Conservation (phyloP, 495 filamentous ascomycete species). For the Saxophila tyrrhenica region DNA sequence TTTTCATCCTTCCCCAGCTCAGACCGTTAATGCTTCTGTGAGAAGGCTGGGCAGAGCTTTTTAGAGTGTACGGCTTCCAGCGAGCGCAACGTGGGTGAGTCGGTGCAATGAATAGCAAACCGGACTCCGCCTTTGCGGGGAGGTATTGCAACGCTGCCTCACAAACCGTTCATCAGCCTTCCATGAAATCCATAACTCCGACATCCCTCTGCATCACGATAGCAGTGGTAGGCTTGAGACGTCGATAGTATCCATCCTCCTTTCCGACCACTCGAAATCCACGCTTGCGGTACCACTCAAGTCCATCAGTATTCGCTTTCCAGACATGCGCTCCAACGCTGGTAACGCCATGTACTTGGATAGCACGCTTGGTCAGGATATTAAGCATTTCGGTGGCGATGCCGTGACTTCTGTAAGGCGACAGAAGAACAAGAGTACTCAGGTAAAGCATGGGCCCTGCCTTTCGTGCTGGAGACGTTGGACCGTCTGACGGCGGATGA, state of each 20-base stretch:
- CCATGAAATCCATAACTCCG: constrained; percentile 23
- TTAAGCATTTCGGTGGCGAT: constrained; percentile 65
- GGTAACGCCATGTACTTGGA: constrained; percentile 37
- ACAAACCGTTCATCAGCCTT: too few species aligned
- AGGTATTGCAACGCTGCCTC: too few species aligned
- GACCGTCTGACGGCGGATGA: constrained; percentile 9
- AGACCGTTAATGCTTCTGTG: too few species aligned
- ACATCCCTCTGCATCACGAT: constrained; percentile 49
- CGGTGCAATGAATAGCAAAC: too few species aligned
- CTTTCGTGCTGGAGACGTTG: constrained; percentile 10
- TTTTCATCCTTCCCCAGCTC: too few species aligned
- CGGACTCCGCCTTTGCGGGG: too few species aligned
- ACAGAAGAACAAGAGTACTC: constrained; percentile 70
- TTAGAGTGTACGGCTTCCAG: too few species aligned
- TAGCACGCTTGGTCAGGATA: constrained; percentile 36
- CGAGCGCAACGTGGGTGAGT: too few species aligned
- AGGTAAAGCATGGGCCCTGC: constrained; percentile 56
- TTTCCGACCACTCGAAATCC: constrained; percentile 56
- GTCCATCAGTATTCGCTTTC: constrained; percentile 75
- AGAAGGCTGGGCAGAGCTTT: too few species aligned
- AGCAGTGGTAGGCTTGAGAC: constrained; percentile 70
- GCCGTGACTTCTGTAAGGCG: constrained; percentile 68
- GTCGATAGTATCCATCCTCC: constrained; percentile 68
- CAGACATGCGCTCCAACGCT: constrained; percentile 84
- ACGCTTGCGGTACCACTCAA: constrained; percentile 76